A percentile compares a stretch with the other conserved stretches of the same genome.
These are phyloP conservation scores for Tricholoma sp. DNA, from an alignment of 768 basidiomycete genomes.

Conservation along the genomic window DNA sequence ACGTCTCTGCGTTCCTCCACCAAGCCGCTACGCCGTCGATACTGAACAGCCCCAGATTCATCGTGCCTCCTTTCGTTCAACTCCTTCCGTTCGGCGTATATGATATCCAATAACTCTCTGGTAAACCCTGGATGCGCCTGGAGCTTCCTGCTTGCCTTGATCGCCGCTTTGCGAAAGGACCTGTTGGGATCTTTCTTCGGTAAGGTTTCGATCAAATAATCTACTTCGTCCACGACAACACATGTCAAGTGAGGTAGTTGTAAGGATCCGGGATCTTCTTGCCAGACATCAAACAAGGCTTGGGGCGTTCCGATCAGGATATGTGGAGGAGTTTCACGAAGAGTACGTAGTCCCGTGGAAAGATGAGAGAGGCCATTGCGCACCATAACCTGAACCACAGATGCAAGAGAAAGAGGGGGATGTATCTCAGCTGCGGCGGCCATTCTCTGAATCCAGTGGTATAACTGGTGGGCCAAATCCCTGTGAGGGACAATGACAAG, in stretches of 20 bases:
- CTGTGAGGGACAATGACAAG: constrained; percentile 69
- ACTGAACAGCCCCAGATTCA: constrained; percentile 16
- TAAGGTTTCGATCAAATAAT: constrained; percentile 58
- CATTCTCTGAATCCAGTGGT: constrained; percentile 59
- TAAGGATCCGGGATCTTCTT: constrained; percentile 37
- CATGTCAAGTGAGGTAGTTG: constrained; percentile 43
- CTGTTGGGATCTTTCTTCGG: constrained; percentile 36
- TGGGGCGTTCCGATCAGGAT: constrained; percentile 72
- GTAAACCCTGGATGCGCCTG: constrained; percentile 54
- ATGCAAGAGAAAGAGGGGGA: constrained; percentile 29
- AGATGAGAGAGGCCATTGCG: constrained; percentile 44
- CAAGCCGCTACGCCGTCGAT: constrained; percentile 11
- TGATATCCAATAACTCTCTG: constrained; percentile 50
- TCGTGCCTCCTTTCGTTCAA: constrained; percentile 21
- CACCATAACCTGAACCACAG: constrained; percentile 56
- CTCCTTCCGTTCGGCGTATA: constrained; percentile 39
- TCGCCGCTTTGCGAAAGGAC: constrained; percentile 29
- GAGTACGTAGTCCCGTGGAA: constrained; percentile 30
- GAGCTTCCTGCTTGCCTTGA: constrained; percentile 38
- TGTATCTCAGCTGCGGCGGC: constrained; percentile 25
- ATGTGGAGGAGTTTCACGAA: constrained; percentile 47
- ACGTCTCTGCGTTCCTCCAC: constrained; percentile 3
- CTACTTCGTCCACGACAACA: constrained; percentile 73
- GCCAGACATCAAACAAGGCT: constrained; percentile 53
- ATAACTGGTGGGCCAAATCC: constrained; percentile 64